Evolutionary conservation across 73 alveolate genomes (phyloP), one percentile per base, ranked within the genome.

Genomic region (Paramecium sonneborni): DNA sequence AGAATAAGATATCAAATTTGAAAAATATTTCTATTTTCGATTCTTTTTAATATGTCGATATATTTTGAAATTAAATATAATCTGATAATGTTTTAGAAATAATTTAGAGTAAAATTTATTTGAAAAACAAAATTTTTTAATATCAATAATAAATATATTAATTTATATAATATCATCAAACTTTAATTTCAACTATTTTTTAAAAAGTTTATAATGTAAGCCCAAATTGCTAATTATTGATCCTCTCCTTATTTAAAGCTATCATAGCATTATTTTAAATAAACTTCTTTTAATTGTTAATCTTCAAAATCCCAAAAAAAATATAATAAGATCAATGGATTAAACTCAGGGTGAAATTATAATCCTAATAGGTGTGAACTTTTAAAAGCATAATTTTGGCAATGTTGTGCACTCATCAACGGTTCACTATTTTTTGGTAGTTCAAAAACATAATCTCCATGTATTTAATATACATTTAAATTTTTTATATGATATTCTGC

Each of bases 281-380:
- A 62, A 9, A 62, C 6, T 23, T 62, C 84, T 62, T 28, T 62
- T 12, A 26, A 62, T 6, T 35, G 2, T 15, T 10, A 21, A 12
- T 62, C 44, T 15, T 8, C 12, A 2, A 15, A 32, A 26, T 32
- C 20, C 10, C 26, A 11, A 30, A 62, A 26, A 62, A 62, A 11
- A 26, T 62, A 26, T 10, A 62, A 14, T 26, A 62, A 32, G 26
- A 62, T 62, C 24, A 62, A 30, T 9, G 84, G 28, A 79, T 79
- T 79, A 34, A 79, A 79, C 24, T 79, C 90, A 11, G 90, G 90
- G 41, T 79, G 90, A 46, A 79, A 79, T 44, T 79, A 14, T 8
- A 79, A 21, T 0, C 76, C 46, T 10, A 79, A 20, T 5, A 43
- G 5, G 20, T 79, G 74, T 2, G 39, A 74, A 79, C 15, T 41